phyloP scores from a whole-genome alignment of 495 filamentous ascomycete species.

The Penicillium odoratum region DNA sequence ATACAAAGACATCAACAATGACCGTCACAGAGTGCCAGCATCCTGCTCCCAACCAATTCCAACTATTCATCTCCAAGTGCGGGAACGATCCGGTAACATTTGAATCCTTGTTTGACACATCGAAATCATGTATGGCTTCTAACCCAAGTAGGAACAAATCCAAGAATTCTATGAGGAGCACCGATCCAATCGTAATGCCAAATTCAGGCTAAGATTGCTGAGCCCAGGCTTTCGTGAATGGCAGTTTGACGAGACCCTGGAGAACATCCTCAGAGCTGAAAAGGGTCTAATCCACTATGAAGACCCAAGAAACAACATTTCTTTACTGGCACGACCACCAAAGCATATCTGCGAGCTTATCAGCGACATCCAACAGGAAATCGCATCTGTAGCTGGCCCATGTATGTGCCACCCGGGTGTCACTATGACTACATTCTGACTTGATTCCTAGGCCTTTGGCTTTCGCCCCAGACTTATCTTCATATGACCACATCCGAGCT shows the following conservation, averaged over 20 bases:
- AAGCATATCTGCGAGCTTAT: slow-evolving; percentile 65
- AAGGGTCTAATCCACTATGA: slow-evolving; percentile 50
- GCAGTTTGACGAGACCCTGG: slow-evolving; percentile 72
- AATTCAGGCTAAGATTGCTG: slow-evolving; percentile 69
- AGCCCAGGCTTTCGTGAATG: slow-evolving; percentile 66
- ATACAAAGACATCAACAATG: slow-evolving; percentile 8
- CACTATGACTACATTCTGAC: slow-evolving; percentile 7
- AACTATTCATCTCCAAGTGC: slow-evolving; percentile 66
- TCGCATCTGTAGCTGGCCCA: slow-evolving; percentile 58
- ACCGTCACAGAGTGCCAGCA: slow-evolving; percentile 24
- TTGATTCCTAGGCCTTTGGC: slow-evolving; percentile 67
- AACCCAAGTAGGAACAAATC: slow-evolving; percentile 56
- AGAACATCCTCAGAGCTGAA: slow-evolving; percentile 49
- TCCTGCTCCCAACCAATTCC: slow-evolving; percentile 64
- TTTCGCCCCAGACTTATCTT: slow-evolving; percentile 72
- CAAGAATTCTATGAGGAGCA: slow-evolving; percentile 72
- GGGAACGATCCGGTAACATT: slow-evolving; percentile 56
- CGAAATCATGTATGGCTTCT: not conserved
- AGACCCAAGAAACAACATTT: slow-evolving; percentile 78
- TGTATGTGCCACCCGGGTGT: slow-evolving; percentile 42
- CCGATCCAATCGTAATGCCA: slow-evolving; percentile 67
- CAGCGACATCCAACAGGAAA: slow-evolving; percentile 61
- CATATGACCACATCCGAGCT: slow-evolving; percentile 88
- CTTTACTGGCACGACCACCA: slow-evolving; percentile 85
- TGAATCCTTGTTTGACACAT: not conserved